These are phyloP conservation scores for Cryptosporidium ryanae DNA, from an alignment of 169 alveolate species.

Conservation along the genomic window DNA sequence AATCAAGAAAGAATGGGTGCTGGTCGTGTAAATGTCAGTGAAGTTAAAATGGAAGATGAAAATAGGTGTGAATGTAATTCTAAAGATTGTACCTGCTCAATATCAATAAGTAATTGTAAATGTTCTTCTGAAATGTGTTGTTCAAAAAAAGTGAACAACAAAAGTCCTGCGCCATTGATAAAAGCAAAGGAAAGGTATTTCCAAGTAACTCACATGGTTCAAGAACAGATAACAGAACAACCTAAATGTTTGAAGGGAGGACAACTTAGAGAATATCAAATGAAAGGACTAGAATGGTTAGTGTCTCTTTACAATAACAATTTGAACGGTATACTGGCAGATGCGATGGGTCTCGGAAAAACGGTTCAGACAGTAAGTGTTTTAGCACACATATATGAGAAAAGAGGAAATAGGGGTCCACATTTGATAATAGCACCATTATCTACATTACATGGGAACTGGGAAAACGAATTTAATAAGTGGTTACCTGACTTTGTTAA, in stretches of 20 bases:
- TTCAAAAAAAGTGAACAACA: not conserved
- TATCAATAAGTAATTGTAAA: conserved; percentile 10
- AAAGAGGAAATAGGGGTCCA: conserved; percentile 91
- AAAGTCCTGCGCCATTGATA: conserved; percentile 71
- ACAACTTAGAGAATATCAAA: conserved; percentile 89
- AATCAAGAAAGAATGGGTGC: not conserved
- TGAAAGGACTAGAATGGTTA: conserved; percentile 94
- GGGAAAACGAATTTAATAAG: conserved; percentile 92
- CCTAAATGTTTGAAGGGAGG: conserved; percentile 92
- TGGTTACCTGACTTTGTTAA: conserved; percentile 94
- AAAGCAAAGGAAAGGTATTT: conserved; percentile 84
- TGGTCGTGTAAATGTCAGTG: not conserved
- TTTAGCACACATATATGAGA: conserved; percentile 90
- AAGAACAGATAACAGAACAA: conserved; percentile 89
- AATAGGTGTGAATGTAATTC: conserved; percentile 15
- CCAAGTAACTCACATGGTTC: conserved; percentile 90
- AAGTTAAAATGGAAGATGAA: not conserved
- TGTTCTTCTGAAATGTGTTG: conserved; percentile 57
- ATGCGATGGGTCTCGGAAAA: conserved; percentile 96
- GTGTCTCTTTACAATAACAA: conserved; percentile 94
- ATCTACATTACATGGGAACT: conserved; percentile 93
- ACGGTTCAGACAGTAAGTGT: conserved; percentile 93
- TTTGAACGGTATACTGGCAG: conserved; percentile 95
- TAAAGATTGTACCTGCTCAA: conserved; percentile 29
- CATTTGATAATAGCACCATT: conserved; percentile 95